These are phyloP conservation scores for Adansonia madagascariensis DNA, from an alignment of 441 rosid genomes.

Conservation along the genomic window DNA sequence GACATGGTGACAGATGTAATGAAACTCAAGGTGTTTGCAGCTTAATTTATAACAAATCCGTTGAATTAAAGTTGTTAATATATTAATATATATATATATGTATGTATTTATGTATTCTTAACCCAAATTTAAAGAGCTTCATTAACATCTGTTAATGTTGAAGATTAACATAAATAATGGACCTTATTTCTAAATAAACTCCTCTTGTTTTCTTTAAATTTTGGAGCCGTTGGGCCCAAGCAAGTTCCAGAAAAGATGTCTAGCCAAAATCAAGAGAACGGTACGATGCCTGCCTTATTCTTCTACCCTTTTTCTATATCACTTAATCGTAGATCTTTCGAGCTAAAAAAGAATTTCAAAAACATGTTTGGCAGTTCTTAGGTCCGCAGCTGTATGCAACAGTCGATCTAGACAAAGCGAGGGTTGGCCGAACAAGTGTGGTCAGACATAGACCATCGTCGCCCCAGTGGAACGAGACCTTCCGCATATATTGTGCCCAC, in stretches of 20 bases:
- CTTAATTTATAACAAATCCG: background rate
- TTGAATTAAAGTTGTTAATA: background rate
- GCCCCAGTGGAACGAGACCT: conserved; percentile 46
- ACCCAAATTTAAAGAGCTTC: background rate
- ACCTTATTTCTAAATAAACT: background rate
- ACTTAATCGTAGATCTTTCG: background rate
- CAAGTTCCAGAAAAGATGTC: conserved; percentile 39
- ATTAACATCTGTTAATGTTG: background rate
- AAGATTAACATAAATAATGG: background rate
- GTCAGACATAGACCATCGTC: conserved; percentile 18
- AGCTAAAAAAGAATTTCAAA: background rate
- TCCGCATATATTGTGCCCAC: conserved; percentile 57
- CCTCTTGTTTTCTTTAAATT: conserved; percentile 21
- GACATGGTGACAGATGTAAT: background rate
- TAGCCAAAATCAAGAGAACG: conserved; percentile 49
- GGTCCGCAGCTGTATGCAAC: conserved; percentile 56
- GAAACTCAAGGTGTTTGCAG: background rate
- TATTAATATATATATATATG: too few relatives aligned
- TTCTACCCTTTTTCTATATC: background rate
- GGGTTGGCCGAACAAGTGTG: conserved; percentile 43
- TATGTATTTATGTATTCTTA: background rate
- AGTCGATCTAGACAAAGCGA: conserved; percentile 57
- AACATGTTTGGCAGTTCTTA: conserved; percentile 30
- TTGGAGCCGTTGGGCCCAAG: conserved; percentile 32
- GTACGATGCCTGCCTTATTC: conserved; percentile 37